These are phyloP conservation scores for Didymella glomerata DNA, from an alignment of 2,329 filamentous ascomycete species.

Conservation along the genomic window DNA sequence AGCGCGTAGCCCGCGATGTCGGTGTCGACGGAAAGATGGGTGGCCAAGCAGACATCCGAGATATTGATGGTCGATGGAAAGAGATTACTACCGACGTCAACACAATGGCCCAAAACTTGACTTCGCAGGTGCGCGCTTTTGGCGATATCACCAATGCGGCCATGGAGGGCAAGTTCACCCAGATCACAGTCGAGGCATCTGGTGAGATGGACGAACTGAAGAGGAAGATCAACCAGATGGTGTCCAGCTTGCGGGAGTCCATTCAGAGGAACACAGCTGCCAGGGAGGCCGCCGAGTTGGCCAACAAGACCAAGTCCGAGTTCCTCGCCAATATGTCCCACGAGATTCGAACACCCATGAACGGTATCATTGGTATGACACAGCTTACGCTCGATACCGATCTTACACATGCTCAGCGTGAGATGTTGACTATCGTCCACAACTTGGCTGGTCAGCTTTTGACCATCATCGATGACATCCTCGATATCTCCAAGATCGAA, in stretches of 20 bases:
- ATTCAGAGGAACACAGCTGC: constrained; percentile 97
- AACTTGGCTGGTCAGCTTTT: constrained; percentile 94
- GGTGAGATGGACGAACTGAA: constrained; percentile 99
- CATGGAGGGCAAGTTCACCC: constrained; percentile 96
- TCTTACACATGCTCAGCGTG: constrained; percentile 91
- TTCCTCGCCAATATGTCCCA: constrained; percentile 99
- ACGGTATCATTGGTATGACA: constrained; percentile 98
- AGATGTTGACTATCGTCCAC: constrained; percentile 99
- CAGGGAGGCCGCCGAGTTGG: constrained; percentile 92
- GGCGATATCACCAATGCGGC: constrained; percentile 98
- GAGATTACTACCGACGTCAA: constrained; percentile 98
- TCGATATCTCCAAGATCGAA: constrained; percentile 80
- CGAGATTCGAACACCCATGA: constrained; percentile 97
- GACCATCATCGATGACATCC: constrained; percentile 89
- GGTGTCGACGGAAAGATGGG: constrained; percentile 99
- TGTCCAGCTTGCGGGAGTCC: constrained; percentile 91
- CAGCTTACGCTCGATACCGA: constrained; percentile 94
- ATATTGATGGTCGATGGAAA: constrained; percentile 94
- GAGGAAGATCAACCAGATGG: constrained; percentile 99
- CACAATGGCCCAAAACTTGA: constrained; percentile 84
- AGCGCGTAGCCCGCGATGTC: constrained; percentile 94
- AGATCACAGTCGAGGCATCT: constrained; percentile 94
- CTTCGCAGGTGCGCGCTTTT: constrained; percentile 96
- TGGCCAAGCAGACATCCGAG: constrained; percentile 92
- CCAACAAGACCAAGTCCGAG: constrained; percentile 98